phyloP scores from a whole-genome alignment of 2,329 filamentous ascomycete species.

The Knufia petricola region DNA sequence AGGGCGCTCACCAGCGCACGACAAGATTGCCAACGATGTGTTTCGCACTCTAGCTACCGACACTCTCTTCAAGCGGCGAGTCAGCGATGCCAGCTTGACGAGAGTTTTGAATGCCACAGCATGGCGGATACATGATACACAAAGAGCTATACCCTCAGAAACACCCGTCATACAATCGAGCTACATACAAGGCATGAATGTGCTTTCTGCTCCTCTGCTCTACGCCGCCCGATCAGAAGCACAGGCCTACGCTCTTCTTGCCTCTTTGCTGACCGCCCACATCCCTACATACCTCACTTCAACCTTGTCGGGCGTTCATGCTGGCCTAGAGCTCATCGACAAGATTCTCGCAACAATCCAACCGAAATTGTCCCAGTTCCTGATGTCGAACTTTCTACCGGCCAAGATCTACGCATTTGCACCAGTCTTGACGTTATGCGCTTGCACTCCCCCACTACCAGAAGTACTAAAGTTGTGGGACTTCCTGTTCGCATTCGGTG shows the following conservation, averaged over 20 bases:
- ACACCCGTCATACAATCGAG: conserved; percentile 20
- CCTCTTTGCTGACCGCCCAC: conserved; percentile 76
- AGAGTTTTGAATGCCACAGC: conserved; percentile 89
- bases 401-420: conserved; percentile 96
- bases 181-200: conserved; percentile 99
- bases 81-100: conserved; percentile 90
- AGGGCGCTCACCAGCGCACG: conserved; percentile 85
- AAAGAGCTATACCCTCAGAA: conserved; percentile 43
- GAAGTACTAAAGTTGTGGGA: conserved; percentile 94
- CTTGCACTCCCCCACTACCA: conserved; percentile 87
- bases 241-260: conserved; percentile 86
- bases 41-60: conserved; percentile 95
- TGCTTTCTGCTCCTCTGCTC: conserved; percentile 87
- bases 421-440: conserved; percentile 85
- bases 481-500: conserved; percentile 90
- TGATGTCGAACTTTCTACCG: conserved; percentile 76
- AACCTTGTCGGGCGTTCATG: conserved; percentile 95
- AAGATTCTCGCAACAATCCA: conserved; percentile 87
- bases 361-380: conserved; percentile 71
- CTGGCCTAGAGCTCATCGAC: conserved; percentile 81
- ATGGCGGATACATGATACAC: conserved; percentile 81
- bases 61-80: conserved; percentile 88
- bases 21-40: conserved; percentile 97
- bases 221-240: conserved; percentile 91
- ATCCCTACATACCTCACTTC: conserved; percentile 90